Conservation (phyloP, 75 land plant species). For the Ceratopteris richardii region DNA sequence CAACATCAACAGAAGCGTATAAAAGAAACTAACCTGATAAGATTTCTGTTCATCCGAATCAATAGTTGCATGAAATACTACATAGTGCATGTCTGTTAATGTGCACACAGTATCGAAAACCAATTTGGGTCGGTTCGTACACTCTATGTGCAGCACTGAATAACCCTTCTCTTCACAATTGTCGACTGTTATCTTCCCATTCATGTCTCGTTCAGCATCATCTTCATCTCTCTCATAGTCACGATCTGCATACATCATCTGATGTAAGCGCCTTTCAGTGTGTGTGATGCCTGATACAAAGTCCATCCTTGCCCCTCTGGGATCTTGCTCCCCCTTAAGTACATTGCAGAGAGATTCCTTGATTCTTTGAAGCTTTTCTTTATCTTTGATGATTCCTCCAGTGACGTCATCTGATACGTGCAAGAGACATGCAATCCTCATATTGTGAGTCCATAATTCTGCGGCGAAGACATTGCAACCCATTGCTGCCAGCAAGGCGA, state of each 20-base stretch:
- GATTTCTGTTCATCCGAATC: not conserved
- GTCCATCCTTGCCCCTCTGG: slow-evolving; percentile 12
- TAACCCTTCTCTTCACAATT: slow-evolving; percentile 25
- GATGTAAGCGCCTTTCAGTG: slow-evolving; percentile 75
- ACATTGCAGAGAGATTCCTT: slow-evolving; percentile 11
- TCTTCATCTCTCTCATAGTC: slow-evolving; percentile 40
- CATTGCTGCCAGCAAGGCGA: slow-evolving; percentile 15
- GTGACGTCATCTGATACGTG: slow-evolving; percentile 22
- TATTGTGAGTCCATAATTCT: slow-evolving; percentile 35
- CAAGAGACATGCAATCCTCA: slow-evolving; percentile 22
- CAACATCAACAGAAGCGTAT: no score
- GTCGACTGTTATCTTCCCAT: slow-evolving; percentile 14
- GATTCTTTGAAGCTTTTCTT: slow-evolving; percentile 6
- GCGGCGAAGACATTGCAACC: slow-evolving; percentile 30
- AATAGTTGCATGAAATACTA: slow-evolving; percentile 23
- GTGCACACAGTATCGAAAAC: slow-evolving; percentile 35
- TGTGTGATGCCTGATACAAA: slow-evolving; percentile 36
- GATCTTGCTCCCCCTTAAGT: slow-evolving; percentile 16
- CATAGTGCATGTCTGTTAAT: slow-evolving; percentile 37
- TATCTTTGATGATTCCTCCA: slow-evolving; percentile 13
- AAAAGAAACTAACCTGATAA: not conserved
- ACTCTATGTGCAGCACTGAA: slow-evolving; percentile 23
- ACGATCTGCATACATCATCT: slow-evolving; percentile 63
- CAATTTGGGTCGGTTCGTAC: slow-evolving; percentile 31
- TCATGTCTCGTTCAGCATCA: not conserved